Evolutionary conservation across 306 rosid genomes (phyloP), one percentile per base, ranked within the genome.

Genomic region (Quillaja saponaria): DNA sequence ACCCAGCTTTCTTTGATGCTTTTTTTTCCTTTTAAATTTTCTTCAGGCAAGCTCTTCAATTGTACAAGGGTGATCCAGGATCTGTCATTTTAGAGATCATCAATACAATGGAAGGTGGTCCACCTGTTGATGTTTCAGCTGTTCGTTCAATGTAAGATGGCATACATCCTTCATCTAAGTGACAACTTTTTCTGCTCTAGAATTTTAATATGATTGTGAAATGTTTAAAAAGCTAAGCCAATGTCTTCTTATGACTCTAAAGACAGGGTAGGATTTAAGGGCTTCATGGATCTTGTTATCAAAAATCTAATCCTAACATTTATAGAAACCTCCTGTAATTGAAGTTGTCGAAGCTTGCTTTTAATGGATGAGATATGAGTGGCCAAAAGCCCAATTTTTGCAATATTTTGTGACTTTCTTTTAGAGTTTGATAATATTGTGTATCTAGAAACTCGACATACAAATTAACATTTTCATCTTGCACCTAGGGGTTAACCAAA

Each of bases 31-130:
- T 65, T 49, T 62, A 58, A 37, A 67, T 81, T 74, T 49, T 76
- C 73, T 79, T 55, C 87, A 91, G 98, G 88, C 98, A 91, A 86
- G 98, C 98, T 73, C 88, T 91, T 79, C 96, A 88, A 71, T 73
- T 88, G 78, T 84, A 82, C 72, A 88, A 82, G 80, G 92, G 87
- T 52, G 98, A 91, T 61, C 69, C 88, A 58, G 90, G 82, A 66
- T 85, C 95, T 65, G 82, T 86, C 46, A 85, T 91, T 84, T 71
- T 75, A 28, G 98, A 91, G 64, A 91, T 91, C 73, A 79, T 88
- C 61, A 86, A 88, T 77, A 91, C 96, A 57, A 92, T 92, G n/a
- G 98, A 86, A 82, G 88, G 96, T 64, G 92, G 95, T 63, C 98
- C 96, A 0, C 98, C 95, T 10, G 96, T 92, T 66, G 98, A 88